These are phyloP conservation scores for Prunus davidiana DNA, from an alignment of 306 rosid genomes.

Conservation along the genomic window DNA sequence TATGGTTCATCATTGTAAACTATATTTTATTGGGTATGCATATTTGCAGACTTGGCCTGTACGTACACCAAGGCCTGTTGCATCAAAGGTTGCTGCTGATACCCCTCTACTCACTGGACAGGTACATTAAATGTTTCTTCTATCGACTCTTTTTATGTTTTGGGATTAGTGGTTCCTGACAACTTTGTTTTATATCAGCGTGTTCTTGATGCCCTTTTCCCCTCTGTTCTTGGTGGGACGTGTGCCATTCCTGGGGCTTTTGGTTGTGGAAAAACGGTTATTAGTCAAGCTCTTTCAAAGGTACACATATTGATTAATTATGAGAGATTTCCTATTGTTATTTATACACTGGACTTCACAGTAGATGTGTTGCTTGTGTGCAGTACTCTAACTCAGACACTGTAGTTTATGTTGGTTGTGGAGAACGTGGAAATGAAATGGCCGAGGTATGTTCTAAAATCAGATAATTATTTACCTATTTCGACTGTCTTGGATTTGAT, in stretches of 20 bases:
- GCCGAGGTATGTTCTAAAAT: constrained; percentile 59
- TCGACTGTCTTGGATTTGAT: constrained; percentile 13
- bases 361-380: constrained; percentile 10
- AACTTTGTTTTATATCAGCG: constrained; percentile 55
- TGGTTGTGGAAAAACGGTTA: constrained; percentile 99
- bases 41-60: constrained; percentile 90
- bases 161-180: constrained; percentile 11
- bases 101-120: constrained; percentile 99
- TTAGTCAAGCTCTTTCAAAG: constrained; percentile 99
- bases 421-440: constrained; percentile 99
- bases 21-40: constrained; percentile 8
- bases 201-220: constrained; percentile 99
- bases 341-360: constrained; percentile 3
- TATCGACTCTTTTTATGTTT: constrained; percentile 4
- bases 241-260: constrained; percentile 99
- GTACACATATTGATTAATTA: constrained; percentile 32
- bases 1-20: not conserved
- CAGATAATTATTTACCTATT: not conserved
- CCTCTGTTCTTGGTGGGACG: constrained; percentile 99
- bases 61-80: constrained; percentile 96
- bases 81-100: constrained; percentile 97
- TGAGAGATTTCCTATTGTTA: not conserved
- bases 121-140: constrained; percentile 39
- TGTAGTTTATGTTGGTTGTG: constrained; percentile 96
- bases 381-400: constrained; percentile 99